Base-by-base conservation (phyloP, 345 rosid genomes). In the Camelina hispida region DNA sequence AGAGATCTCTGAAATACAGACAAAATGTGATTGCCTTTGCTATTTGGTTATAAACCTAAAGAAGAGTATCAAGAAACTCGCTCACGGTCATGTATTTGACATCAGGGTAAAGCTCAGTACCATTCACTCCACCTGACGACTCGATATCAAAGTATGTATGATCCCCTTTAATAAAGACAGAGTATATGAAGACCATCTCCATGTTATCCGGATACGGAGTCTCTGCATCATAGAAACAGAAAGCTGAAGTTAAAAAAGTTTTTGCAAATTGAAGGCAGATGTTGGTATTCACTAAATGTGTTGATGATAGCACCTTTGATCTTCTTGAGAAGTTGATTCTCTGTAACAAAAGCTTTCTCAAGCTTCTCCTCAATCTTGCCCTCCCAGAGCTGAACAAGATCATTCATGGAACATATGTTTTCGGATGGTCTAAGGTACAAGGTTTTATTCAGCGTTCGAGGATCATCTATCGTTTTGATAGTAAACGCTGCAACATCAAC, bases 51-150 rank as follows among this genome's bases (percentile, higher is more conserved):
- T 22, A 20, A 64, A 30, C n/a, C 56, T 69, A 62, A 7, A 53
- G 66, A 69, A 76, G 71, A 76, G 66, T 69, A 60, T 79, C 76
- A 7, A 93, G 91, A 73, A 63, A 80, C 61, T 93, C 89, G 35
- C 82, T 89, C 62, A 90, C 96, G 4, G 86, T 87, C 57, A 88
- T 84, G 81, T 87, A 84, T 9, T 85, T 83, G 60, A 90, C 90
- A 58, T 87, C 89, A 7, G 96, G 95, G 71, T 87, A 90, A n/a
- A 90, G 86, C 87, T 86, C 89, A 23, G 88, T 87, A 62, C 95
- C 98, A 74, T 85, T 93, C 7, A 80, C 78, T n/a, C 90, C 96
- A 43, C 85, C 86, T 0, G 85, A 88, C 28, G 88, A 80, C 37
- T 87, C 87, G 6, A 93, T 86, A 74, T 81, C 79, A 4, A 88